Percentiles rank a stretch among this genome's conserved stretches.
phyloP scores from a whole-genome alignment of 1,139 yeast species.

The Geotrichum restrictum region DNA sequence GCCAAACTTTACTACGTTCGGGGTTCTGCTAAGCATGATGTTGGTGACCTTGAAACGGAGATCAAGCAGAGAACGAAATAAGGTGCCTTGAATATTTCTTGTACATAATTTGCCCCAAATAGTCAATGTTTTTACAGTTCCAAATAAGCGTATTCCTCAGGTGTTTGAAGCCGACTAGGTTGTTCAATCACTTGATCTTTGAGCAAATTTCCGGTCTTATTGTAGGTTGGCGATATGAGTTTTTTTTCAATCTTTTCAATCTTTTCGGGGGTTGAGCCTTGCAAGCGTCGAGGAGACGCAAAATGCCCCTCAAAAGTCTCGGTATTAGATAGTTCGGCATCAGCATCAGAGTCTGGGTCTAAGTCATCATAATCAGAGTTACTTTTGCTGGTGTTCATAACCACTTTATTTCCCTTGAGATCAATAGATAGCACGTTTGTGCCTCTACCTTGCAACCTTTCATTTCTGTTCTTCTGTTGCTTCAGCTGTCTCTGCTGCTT shows the following conservation, averaged over 20 bases:
- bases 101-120: not conserved
- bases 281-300: not conserved
- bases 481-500: constrained; percentile 74
- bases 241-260: constrained; percentile 29
- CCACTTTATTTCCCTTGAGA: constrained; percentile 75
- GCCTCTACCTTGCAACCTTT: constrained; percentile 54
- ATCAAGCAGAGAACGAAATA: constrained; percentile 14
- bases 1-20: constrained; percentile 85
- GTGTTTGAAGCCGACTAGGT: constrained; percentile 14
- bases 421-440: constrained; percentile 72
- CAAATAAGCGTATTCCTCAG: constrained; percentile 15
- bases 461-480: constrained; percentile 49
- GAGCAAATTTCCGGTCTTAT: not conserved
- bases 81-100: not conserved
- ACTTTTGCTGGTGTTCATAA: constrained; percentile 37
- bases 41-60: constrained; percentile 62
- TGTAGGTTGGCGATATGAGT: constrained; percentile 35
- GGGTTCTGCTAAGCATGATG: constrained; percentile 70
- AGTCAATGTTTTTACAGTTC: constrained; percentile 7
- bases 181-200: not conserved
- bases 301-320: not conserved
- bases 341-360: constrained; percentile 26
- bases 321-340: constrained; percentile 6
- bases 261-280: not conserved
- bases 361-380: constrained; percentile 15